Base-by-base conservation (phyloP, 108 stramenopile genomes). In the Cyclotella kingstonii region DNA sequence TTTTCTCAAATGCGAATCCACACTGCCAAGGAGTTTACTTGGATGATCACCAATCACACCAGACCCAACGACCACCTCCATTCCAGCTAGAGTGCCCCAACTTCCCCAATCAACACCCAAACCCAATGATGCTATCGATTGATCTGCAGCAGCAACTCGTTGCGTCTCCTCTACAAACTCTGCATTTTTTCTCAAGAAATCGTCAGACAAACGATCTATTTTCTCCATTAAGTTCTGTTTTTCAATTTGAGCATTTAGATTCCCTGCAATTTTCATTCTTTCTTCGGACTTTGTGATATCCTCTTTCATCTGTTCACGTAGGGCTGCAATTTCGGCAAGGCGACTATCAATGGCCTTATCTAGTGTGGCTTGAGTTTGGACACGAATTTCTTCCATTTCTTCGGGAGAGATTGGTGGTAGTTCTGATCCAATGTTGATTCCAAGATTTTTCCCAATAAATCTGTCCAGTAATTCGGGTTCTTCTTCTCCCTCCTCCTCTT, bases 311-410 rank as follows among this genome's bases (percentile, higher is more conserved):
- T 79, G 47, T 31, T 61, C 50, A 11, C 79, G 70, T 4, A 86
- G 66, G 10, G 38, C 29, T 34, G 73, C 78, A 41, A 90, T 86
- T 15, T 90, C 89, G n/a, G 73, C 70, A 3, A 90, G 55, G 9
- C 81, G 67, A 36, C 72, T 76, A 21, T 81, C 83, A 23, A 82
- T 35, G n/a, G 81, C 53, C 18, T 73, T 28, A 42, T 82, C 73
- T 30, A 86, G 63, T 2, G 77, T 73, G 29, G 78, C 56, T 30
- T 50, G 53, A 0, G 83, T 82, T 29, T 82, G 73, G 19, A 43
- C 42, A 18, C 81, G 68, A 18, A 90, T 46, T 57, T 84, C 78
- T 15, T 64, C 82, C 3, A 85, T 82, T 60, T 83, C 59, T 41
- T 63, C 54, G 0, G 42, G 55, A 1, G 62, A 42, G 39, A 71